A percentile compares a stretch with the other conserved stretches of the same genome.
phyloP scores from a whole-genome alignment of 495 filamentous ascomycete genomes.

The Bombardia bombarda region DNA sequence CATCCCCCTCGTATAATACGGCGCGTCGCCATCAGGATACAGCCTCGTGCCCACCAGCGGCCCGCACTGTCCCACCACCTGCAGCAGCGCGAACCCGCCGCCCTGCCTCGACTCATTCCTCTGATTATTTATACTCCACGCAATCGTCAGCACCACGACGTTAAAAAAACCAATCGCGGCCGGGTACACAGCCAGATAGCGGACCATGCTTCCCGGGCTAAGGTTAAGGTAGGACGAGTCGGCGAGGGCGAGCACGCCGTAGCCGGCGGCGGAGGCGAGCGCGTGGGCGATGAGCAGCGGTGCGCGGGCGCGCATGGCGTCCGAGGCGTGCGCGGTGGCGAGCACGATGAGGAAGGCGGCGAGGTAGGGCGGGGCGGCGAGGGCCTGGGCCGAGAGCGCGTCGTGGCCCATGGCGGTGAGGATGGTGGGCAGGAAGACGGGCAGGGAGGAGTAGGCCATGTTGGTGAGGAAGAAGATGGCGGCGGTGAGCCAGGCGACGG shows the following conservation, averaged over 20 bases:
- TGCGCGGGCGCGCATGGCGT: constrained; percentile 55
- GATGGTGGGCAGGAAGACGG: constrained; percentile 80
- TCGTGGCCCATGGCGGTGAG: constrained; percentile 69
- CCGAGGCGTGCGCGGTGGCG: constrained; percentile 58
- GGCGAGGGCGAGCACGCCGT: constrained; percentile 48
- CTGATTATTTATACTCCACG: constrained; percentile 72
- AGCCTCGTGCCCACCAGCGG: constrained; percentile 66
- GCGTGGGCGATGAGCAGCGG: constrained; percentile 55
- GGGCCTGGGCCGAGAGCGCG: constrained; percentile 61
- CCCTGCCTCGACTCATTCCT: constrained; percentile 53
- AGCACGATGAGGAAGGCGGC: constrained; percentile 66
- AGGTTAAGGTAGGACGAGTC: not conserved
- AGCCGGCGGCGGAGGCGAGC: constrained; percentile 50
- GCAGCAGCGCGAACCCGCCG: constrained; percentile 66
- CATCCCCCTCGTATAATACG: constrained; percentile 58
- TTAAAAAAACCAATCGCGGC: constrained; percentile 64
- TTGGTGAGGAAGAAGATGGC: constrained; percentile 50
- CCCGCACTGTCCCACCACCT: constrained; percentile 62
- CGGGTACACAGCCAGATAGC: constrained; percentile 64
- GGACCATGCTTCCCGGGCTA: constrained; percentile 22
- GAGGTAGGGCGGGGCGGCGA: constrained; percentile 75
- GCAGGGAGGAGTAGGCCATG: constrained; percentile 71
- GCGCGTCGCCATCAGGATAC: constrained; percentile 55
- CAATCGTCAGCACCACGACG: constrained; percentile 62
- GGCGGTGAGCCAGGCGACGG: constrained; percentile 61